Evolutionary conservation across 371 early-diverging fungal species (phyloP).

Genomic region (Saksenaea vasiformis): DNA sequence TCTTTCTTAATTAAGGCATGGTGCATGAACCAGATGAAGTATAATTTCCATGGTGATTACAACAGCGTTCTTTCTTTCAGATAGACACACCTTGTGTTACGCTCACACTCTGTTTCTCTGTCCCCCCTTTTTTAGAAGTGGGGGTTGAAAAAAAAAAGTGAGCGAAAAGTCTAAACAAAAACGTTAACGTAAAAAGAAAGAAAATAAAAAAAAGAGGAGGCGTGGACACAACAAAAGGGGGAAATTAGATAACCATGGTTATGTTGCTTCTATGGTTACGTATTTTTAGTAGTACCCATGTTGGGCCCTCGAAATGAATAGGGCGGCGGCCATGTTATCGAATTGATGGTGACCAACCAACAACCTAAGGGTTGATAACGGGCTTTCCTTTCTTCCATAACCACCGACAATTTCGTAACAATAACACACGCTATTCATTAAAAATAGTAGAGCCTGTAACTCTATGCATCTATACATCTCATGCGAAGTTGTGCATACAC

Average conservation of each 20-base stretch:
- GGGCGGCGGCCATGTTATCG: background rate
- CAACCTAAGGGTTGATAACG: background rate
- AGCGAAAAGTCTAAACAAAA: background rate
- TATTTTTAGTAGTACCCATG: constrained; percentile 1
- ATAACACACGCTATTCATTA: background rate
- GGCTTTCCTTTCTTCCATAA: constrained; percentile 3
- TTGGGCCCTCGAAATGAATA: background rate
- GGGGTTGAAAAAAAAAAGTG: background rate
- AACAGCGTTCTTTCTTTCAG: background rate
- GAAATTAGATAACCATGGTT: background rate
- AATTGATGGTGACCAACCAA: background rate
- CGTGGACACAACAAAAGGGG: background rate
- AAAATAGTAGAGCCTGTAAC: background rate
- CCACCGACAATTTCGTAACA: background rate
- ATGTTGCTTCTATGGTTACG: background rate
- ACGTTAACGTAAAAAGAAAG: background rate
- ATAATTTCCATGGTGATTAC: background rate
- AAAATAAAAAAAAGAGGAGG: background rate
- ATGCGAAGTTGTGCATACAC: background rate
- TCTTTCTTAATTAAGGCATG: background rate
- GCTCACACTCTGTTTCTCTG: too few relatives aligned
- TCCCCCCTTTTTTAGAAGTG: background rate
- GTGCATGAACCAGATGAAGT: background rate
- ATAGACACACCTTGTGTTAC: background rate
- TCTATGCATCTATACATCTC: background rate